A percentile compares a stretch with the other conserved stretches of the same genome.
Evolutionary conservation across 2,329 filamentous ascomycete species (phyloP).

Genomic region (Chaetothyriales sp.): DNA sequence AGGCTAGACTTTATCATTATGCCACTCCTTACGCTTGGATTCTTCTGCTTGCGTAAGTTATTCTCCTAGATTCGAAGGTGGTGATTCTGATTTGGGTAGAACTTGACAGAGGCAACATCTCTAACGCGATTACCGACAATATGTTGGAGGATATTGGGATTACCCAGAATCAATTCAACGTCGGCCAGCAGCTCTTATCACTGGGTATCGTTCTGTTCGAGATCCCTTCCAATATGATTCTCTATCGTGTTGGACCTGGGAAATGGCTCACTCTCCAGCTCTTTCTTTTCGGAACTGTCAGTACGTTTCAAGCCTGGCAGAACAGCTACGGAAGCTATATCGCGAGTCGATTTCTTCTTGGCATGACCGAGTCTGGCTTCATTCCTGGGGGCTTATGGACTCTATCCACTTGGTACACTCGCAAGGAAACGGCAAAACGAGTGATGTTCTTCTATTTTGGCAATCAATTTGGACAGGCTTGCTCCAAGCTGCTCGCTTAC

Average conservation of each 20-base stretch:
- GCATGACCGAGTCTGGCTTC: conserved; percentile 40
- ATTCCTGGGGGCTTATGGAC: conserved; percentile 40
- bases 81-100: conserved; percentile 1
- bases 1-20: conserved; percentile 17
- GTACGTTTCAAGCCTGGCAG: conserved; percentile 41
- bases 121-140: conserved; percentile 38
- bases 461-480: conserved; percentile 37
- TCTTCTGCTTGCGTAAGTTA: conserved; percentile 22
- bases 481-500: conserved; percentile 24
- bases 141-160: conserved; percentile 37
- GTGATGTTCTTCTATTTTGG: conserved; percentile 43
- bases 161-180: conserved; percentile 39
- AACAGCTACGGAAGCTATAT: conserved; percentile 34
- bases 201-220: conserved; percentile 35
- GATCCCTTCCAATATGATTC: conserved; percentile 40
- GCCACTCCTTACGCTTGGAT: conserved; percentile 18
- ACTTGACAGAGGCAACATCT: conserved; percentile 25
- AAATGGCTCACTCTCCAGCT: conserved; percentile 40
- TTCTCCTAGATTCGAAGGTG: conserved; percentile 3
- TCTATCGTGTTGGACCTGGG: conserved; percentile 37
- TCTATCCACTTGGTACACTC: conserved; percentile 42
- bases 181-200: conserved; percentile 38
- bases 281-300: conserved; percentile 38
- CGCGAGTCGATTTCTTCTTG: conserved; percentile 37
- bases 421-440: conserved; percentile 36